phyloP scores from a whole-genome alignment of 441 rosid genomes.

The Aquilaria agallochum region DNA sequence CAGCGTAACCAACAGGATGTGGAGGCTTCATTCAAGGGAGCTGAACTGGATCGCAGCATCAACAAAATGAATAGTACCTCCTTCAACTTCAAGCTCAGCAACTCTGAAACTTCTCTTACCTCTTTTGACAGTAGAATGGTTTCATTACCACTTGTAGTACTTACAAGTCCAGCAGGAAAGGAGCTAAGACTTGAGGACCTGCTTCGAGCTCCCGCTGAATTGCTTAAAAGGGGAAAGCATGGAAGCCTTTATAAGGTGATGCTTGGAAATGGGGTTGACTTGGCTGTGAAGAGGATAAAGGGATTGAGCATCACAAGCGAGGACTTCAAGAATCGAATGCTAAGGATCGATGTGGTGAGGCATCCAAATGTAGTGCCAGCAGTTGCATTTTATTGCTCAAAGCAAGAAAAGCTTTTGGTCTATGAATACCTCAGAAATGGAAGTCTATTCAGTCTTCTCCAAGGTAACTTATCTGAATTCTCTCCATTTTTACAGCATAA shows the following conservation, averaged over 20 bases:
- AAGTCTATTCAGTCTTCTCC: slow-evolving; percentile 57
- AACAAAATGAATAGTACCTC: slow-evolving; percentile 17
- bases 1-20: slow-evolving; percentile 1
- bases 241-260: slow-evolving; percentile 58
- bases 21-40: slow-evolving; percentile 2
- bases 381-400: slow-evolving; percentile 50
- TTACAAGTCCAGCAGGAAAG: slow-evolving; percentile 29
- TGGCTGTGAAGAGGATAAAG: slow-evolving; percentile 57
- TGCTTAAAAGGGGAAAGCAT: slow-evolving; percentile 54
- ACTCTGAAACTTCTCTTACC: slow-evolving; percentile 49
- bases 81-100: slow-evolving; percentile 20
- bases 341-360: slow-evolving; percentile 35
- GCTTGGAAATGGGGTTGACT: slow-evolving; percentile 25
- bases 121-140: slow-evolving; percentile 32
- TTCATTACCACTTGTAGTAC: slow-evolving; percentile 37
- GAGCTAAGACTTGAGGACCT: slow-evolving; percentile 48
- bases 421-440: slow-evolving; percentile 49
- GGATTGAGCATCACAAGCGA: slow-evolving; percentile 30
- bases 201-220: slow-evolving; percentile 59
- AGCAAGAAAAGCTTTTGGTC: slow-evolving; percentile 55
- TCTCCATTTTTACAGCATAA: background rate
- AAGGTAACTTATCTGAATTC: slow-evolving; percentile 29
- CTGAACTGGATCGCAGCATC: slow-evolving; percentile 7
- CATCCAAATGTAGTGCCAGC: slow-evolving; percentile 44
- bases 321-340: slow-evolving; percentile 44